Base-by-base conservation (phyloP, 1,139 yeast genomes). In the Nakaseomyces kungkrabaensis region DNA sequence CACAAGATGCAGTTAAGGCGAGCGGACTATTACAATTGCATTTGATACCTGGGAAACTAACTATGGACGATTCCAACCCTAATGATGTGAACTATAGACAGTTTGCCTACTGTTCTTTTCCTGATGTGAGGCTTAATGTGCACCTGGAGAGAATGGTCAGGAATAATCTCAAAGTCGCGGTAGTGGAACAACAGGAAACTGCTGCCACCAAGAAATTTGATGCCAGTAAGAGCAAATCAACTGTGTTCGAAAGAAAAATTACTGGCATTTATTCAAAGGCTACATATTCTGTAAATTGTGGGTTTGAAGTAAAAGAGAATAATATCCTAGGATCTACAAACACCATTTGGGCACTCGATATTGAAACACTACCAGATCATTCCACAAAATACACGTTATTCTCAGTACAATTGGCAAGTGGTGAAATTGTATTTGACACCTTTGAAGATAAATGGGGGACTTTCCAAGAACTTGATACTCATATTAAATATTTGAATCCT, bases 91-190 rank as follows among this genome's bases (percentile, higher is more conserved):
- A 68, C 31, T 77, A 76, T 58, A 78, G 77, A 49, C 75, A 80
- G 48, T 83, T 87, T 60, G 89, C 96, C 0, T 85, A 87, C 58
- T 85, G 95, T 54, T 82, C 94, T 6, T 83, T 92, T 45, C 97
- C 97, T 0, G 86, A 83, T 50, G 78, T 74, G 37, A 70, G 92
- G 52, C 71, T 92, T 8, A 85, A 84, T 56, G 74, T 85, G 29
- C 90, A 89, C 65, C 71, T 90, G 46, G 85, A 85, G 61, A 70
- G 89, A 50, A 63, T 86, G 4, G 66, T 86, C 8, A 77, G 73
- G 43, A 71, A 71, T 48, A 90, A 90, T 0, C 68, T 77, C 48
- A 90, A 85, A 62, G 89, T 92, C 4, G 97, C 95, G 0, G 80
- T 92, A 1, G 94, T 90, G 0, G 83, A 85, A 59, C 98, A 92